Base-by-base conservation (phyloP, 257 asterid genomes). In the Plantago major region DNA sequence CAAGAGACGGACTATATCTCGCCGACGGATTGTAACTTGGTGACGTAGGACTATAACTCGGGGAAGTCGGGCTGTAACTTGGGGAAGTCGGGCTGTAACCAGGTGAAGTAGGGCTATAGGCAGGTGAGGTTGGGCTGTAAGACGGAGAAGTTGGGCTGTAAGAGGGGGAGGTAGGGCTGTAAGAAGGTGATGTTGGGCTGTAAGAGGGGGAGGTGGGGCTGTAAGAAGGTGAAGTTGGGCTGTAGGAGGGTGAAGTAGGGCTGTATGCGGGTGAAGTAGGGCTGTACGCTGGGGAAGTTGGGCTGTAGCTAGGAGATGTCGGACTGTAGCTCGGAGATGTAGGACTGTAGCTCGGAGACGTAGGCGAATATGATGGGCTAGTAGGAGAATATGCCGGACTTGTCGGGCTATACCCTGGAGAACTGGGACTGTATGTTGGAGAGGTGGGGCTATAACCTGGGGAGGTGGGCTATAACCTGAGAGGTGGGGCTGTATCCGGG, bases 321-420 rank as follows among this genome's bases (percentile, higher is more conserved):
- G 98, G 98, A 45, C 95, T 91, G 54, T 92, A 92, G 8, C 90
- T 84, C 0, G 98, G 95, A 1, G 97, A 89, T 7, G 97, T 88
- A 0, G 91, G 95, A 38, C 91, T 83, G 64, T 86, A 86, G 49
- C 79, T 79, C 11, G 94, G 98, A 40, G 96, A 87, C 7, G 98
- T 89, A 4, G 97, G 97, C 3, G 93, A 82, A 71, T 89, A 89
- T 10, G 93, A 76, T 12, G 97, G 99, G 78, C 96, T 84, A 37
- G 96, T 84, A 6, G 99, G 97, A 66, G 95, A 84, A 76, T 89
- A 93, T 55, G 95, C 89, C 11, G 97, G 97, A 73, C 95, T 86
- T 15, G 96, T 85, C 12, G 97, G 99, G 65, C 90, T 87, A 76
- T 89, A 93, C 55, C 94, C 91, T 40, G 96, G 95, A 46, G 97